A percentile compares a stretch with the other conserved stretches of the same genome.
Conservation (phyloP, 1,139 yeast genomes). For the Protomyces inouyei region DNA sequence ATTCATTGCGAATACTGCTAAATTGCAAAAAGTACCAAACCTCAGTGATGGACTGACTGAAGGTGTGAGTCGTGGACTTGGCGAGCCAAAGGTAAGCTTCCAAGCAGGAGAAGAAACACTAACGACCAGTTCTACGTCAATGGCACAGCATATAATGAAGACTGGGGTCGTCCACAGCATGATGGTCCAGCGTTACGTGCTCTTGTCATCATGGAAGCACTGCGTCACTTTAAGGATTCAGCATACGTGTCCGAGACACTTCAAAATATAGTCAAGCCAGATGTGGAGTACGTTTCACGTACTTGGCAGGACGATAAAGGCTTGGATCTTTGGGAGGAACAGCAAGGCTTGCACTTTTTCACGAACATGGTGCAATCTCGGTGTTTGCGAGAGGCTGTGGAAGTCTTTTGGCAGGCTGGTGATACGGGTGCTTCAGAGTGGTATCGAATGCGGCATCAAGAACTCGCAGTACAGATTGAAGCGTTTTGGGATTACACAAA, state of each 20-base stretch:
- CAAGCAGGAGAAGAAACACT: no score
- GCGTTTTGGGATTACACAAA: slow-evolving; percentile 40
- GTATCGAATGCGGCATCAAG: slow-evolving; percentile 35
- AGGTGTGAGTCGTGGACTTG: neutral
- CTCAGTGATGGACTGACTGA: neutral
- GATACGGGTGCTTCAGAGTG: slow-evolving; percentile 40
- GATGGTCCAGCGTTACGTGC: slow-evolving; percentile 89
- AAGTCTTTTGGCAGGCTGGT: slow-evolving; percentile 44
- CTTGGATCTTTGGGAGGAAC: slow-evolving; percentile 96
- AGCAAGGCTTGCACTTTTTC: slow-evolving; percentile 67
- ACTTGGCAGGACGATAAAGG: slow-evolving; percentile 57
- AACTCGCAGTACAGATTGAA: slow-evolving; percentile 44
- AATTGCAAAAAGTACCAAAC: neutral
- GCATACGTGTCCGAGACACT: slow-evolving; percentile 39
- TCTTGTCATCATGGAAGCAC: slow-evolving; percentile 56
- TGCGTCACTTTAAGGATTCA: slow-evolving; percentile 44
- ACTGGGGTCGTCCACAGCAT: slow-evolving; percentile 88
- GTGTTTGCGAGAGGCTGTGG: slow-evolving; percentile 58
- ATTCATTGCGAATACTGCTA: neutral
- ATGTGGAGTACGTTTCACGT: slow-evolving; percentile 56
- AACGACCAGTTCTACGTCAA: slow-evolving; percentile 50
- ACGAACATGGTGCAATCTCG: slow-evolving; percentile 69
- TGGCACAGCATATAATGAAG: slow-evolving; percentile 54
- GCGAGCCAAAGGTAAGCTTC: neutral
- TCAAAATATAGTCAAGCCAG: slow-evolving; percentile 53